phyloP scores from a whole-genome alignment of 495 filamentous ascomycete species.

The Aspergillus conjunctus region DNA sequence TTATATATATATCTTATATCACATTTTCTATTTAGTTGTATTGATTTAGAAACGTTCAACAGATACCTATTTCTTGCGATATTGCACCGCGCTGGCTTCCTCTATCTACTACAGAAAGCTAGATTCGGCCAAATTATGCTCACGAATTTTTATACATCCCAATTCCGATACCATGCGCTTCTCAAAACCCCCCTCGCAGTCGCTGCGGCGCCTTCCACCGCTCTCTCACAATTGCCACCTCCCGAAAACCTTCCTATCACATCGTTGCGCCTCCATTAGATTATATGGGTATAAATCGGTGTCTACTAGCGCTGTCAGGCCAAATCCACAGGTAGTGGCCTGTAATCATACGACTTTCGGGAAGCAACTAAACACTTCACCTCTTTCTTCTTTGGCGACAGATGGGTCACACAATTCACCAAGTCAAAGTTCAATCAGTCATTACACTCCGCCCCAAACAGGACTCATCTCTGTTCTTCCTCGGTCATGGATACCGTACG shows the following conservation, averaged over 20 bases:
- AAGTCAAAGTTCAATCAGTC: conserved; percentile 23
- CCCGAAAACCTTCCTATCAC: background rate
- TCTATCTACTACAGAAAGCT: background rate
- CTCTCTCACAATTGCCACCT: background rate
- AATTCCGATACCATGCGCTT: conserved; percentile 6
- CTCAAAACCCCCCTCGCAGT: background rate
- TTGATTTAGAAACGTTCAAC: too few relatives aligned
- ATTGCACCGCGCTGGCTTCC: background rate
- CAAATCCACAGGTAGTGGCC: background rate
- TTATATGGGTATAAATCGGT: background rate
- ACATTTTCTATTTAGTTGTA: background rate
- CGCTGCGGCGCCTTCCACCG: background rate
- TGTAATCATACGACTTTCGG: background rate
- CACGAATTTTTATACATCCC: background rate
- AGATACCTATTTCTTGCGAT: background rate
- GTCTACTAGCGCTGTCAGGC: background rate
- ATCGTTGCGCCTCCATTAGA: background rate
- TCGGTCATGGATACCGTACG: conserved; percentile 79
- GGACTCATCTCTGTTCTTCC: conserved; percentile 81
- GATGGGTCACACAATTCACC: conserved; percentile 1
- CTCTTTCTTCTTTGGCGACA: background rate
- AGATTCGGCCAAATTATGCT: background rate
- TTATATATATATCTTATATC: background rate
- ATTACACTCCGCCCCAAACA: conserved; percentile 69
- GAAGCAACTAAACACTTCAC: background rate